A percentile compares a stretch with the other conserved stretches of the same genome.
Evolutionary conservation across 2,329 filamentous ascomycete species (phyloP).

Genomic region (Aspergillus sergii): DNA sequence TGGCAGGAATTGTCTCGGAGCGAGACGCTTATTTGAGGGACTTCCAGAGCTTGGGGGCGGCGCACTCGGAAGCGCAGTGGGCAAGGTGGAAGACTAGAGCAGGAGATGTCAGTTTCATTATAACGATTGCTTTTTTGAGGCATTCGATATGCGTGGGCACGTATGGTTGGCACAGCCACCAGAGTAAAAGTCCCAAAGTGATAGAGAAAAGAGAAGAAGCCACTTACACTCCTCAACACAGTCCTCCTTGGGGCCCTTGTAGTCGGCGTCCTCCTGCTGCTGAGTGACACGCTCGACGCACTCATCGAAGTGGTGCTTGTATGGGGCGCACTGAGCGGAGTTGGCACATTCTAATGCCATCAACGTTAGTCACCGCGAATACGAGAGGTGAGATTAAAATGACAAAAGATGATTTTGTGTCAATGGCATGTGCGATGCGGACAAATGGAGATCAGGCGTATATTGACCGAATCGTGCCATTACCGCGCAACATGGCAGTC

Average conservation of each 20-base stretch:
- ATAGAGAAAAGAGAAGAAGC: not conserved
- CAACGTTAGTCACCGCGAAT: not conserved
- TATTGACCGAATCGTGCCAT: not conserved
- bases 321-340: slow-evolving; percentile 78
- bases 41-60: slow-evolving; percentile 93
- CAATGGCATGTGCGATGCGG: slow-evolving; percentile 8
- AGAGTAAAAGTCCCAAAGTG: not conserved
- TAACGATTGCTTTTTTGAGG: too few species aligned
- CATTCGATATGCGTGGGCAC: not conserved
- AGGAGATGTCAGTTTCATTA: slow-evolving; percentile 15
- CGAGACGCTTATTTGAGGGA: slow-evolving; percentile 75
- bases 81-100: slow-evolving; percentile 91
- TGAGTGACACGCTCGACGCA: slow-evolving; percentile 90
- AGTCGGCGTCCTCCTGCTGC: slow-evolving; percentile 67
- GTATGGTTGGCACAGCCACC: not conserved
- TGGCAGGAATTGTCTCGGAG: slow-evolving; percentile 15
- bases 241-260: slow-evolving; percentile 80
- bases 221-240: slow-evolving; percentile 98
- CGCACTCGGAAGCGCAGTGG: slow-evolving; percentile 91
- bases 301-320: slow-evolving; percentile 98
- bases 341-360: slow-evolving; percentile 77
- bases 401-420: not conserved
- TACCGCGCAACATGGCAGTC: slow-evolving; percentile 6
- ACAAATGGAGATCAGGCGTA: not conserved
- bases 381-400: not conserved